Evolutionary conservation across 805 yeast genomes (phyloP), one percentile per base, ranked within the genome.

Genomic region (Cyberlindnera meyerae): DNA sequence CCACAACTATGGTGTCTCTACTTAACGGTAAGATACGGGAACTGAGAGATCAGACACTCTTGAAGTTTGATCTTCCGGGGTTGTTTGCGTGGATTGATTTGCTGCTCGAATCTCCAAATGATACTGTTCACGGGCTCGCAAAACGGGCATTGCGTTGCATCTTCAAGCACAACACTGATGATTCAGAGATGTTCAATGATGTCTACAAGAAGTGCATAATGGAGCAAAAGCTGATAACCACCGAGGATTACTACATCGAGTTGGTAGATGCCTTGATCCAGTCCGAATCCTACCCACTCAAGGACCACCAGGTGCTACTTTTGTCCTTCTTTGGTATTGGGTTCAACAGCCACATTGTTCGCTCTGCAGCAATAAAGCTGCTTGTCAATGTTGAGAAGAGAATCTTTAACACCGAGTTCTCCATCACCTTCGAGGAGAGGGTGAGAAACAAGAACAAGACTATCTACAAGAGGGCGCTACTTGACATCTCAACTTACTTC

Each of bases 401-500:
- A 25, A 58, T 75, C 18, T 80, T 71, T 46, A 72, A 75, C 24
- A 68, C 78, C 1, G 66, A 77, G 0, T 68, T 71, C 12, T 63
- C 80, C 2, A 71, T 70, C 7, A 71, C 71, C 16, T 85, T 76
- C 53, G 72, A 76, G 24, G 90, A 85, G 52, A 71, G 85, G 25
- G 73, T 87, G 11, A 74, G 81, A 34, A 83, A 87, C 44, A 70
- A 76, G 24, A 82, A 95, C 6, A 77, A 82, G 48, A 84, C 87
- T 6, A 87, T 93, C 5, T 89, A 82, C 64, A 88, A 88, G 54
- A 78, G 90, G 28, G 94, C 95, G 0, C 72, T 90, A 37, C 81
- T 82, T 47, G 86, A 83, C 37, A 64, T 89, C 16, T 82, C 96
- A 0, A 72, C 80, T 7, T 77, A 79, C 42, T 75, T 86, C 55